Evolutionary conservation across 2,329 filamentous ascomycete species (phyloP).

Genomic region (Annulohypoxylon truncatum): DNA sequence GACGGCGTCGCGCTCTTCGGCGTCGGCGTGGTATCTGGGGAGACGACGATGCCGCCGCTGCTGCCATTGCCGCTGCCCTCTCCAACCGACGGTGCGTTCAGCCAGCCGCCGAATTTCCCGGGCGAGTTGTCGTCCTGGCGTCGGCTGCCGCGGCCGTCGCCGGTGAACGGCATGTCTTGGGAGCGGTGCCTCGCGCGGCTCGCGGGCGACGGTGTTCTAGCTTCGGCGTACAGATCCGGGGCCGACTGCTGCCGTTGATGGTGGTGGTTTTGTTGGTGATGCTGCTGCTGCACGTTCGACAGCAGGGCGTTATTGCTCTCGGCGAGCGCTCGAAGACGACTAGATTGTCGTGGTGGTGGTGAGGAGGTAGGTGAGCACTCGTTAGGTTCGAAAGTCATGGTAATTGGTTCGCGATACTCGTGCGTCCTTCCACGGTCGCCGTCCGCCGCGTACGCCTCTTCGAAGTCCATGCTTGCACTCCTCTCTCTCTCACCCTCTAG

Average conservation of each 20-base stretch:
- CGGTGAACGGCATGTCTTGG: constrained; percentile 57
- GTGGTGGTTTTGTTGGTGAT: background rate
- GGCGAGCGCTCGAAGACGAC: constrained; percentile 17
- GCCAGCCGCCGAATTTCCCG: constrained; percentile 50
- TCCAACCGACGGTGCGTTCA: constrained; percentile 44
- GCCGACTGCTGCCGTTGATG: constrained; percentile 47
- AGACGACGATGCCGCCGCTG: constrained; percentile 37
- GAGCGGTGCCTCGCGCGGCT: constrained; percentile 38
- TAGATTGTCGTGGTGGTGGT: constrained; percentile 32
- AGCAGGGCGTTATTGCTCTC: constrained; percentile 23
- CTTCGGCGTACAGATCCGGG: constrained; percentile 26
- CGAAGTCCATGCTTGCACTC: constrained; percentile 27
- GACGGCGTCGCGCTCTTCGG: constrained; percentile 53
- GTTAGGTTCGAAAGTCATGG: constrained; percentile 42
- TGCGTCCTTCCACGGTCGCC: constrained; percentile 31
- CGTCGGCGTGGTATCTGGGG: constrained; percentile 52
- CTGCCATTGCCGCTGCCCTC: constrained; percentile 30
- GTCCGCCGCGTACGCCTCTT: constrained; percentile 21
- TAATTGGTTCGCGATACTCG: constrained; percentile 30
- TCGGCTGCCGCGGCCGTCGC: constrained; percentile 52
- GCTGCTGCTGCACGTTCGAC: constrained; percentile 40
- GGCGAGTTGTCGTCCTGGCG: constrained; percentile 47
- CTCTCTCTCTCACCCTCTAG: constrained; percentile 18
- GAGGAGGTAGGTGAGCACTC: constrained; percentile 25
- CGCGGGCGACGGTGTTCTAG: constrained; percentile 16